Base-by-base conservation (phyloP, 495 filamentous ascomycete genomes). In the Apodospora peruviana region DNA sequence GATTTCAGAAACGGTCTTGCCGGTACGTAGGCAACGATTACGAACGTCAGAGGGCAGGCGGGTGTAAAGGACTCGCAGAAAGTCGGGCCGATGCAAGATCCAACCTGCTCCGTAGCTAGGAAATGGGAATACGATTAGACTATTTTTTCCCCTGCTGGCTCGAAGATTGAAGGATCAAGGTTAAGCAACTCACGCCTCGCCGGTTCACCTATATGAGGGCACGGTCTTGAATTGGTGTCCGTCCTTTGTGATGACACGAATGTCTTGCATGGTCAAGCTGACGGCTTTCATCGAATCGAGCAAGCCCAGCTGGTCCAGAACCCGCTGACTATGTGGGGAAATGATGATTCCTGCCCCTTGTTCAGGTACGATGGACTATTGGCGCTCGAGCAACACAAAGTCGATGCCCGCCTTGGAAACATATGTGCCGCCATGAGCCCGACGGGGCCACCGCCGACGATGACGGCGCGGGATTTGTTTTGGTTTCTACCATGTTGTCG, bases 371-470 rank as follows among this genome's bases (percentile, higher is more conserved):
- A 32, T 32, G 7, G 7, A 11, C 64, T 43, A 17, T 14, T 60
- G 48, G 18, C 60, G 56, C 53, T 81, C 79, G 1, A 81, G 60
- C 2, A 83, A 44, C 8, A 76, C 53, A 35, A 72, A 75, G 48
- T 78, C 73, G 48, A 83, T 75, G 14, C 59, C 59, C 2, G 62
- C 62, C 23, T 58, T 53, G 27, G 45, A 14, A 83, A 60, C n/a
- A 57, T 60, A 38, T 78, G 69, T 0, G 79, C 76, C 1, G 76
- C 51, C 2, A 71, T 72, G 2, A 83, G 57, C 0, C 75, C 75
- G 3, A 73, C 63, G 20, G 80, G 66, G 4, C 71, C 72, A 7
- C 74, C 77, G 20, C 78, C 79, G 12, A 75, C 71, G 34, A 83
- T 71, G 27, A 83, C 66, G 21, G 74, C 74, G 36, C 66, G 71